A percentile compares a stretch with the other conserved stretches of the same genome.
These are phyloP conservation scores for Fraxinus velutina DNA, from an alignment of 305 asterid genomes.

Conservation along the genomic window DNA sequence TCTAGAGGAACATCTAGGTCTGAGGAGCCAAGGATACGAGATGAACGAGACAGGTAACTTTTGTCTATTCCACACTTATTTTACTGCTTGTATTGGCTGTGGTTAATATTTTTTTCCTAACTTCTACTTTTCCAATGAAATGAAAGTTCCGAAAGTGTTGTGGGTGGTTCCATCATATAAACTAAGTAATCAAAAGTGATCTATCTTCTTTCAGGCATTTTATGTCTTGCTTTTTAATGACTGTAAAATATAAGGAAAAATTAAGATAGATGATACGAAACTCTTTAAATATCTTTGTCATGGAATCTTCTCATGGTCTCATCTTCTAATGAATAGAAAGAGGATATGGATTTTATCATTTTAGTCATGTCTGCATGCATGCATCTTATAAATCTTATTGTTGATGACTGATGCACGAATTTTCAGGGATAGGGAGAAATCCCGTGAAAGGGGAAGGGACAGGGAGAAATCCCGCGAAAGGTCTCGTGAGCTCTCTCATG, in stretches of 20 bases:
- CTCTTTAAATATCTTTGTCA: neutral
- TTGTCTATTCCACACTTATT: neutral
- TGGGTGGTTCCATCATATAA: neutral
- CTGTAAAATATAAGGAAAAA: neutral
- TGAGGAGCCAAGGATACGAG: constrained; percentile 81
- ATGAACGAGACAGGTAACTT: constrained; percentile 66
- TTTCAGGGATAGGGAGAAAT: constrained; percentile 59
- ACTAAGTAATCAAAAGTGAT: neutral
- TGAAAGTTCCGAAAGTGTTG: neutral
- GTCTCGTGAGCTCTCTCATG: constrained; percentile 44
- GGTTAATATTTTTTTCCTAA: neutral
- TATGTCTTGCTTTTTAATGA: neutral
- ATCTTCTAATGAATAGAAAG: neutral
- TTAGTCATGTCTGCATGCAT: neutral
- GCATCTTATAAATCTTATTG: neutral
- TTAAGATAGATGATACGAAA: neutral
- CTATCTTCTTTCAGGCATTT: neutral
- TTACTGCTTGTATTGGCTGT: neutral
- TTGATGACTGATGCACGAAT: constrained; percentile 7
- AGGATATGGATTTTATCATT: neutral
- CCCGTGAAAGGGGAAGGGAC: constrained; percentile 22
- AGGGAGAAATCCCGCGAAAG: constrained; percentile 44
- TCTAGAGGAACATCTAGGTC: constrained; percentile 82
- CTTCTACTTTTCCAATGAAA: neutral
- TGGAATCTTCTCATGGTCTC: neutral